phyloP scores from a whole-genome alignment of 441 rosid genomes.

The Brassica balearica region DNA sequence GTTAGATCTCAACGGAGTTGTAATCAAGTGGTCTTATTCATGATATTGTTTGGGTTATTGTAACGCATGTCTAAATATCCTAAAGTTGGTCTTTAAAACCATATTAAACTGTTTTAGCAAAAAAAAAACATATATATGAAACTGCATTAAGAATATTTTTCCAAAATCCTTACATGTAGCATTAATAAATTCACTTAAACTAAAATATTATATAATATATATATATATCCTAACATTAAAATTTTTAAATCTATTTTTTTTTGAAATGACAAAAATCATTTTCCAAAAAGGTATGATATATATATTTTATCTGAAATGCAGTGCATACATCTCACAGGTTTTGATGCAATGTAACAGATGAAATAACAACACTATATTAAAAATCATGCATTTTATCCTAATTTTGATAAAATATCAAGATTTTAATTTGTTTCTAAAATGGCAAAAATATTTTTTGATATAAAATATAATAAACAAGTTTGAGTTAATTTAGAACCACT shows the following conservation, averaged over 20 bases:
- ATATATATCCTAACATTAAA: background rate
- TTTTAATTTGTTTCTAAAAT: conserved; percentile 30
- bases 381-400: conserved; percentile 4
- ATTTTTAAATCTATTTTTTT: background rate
- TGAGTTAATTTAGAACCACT: conserved; percentile 5
- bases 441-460: conserved; percentile 32
- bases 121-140: too few relatives aligned
- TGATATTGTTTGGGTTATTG: too few relatives aligned
- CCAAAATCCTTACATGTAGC: background rate
- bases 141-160: background rate
- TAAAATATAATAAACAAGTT: background rate
- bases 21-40: too few relatives aligned
- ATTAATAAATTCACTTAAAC: too few relatives aligned
- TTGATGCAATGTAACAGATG: conserved; percentile 13
- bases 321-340: conserved; percentile 4
- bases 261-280: background rate
- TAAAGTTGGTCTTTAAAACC: background rate
- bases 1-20: background rate
- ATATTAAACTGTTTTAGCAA: too few relatives aligned
- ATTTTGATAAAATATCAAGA: conserved; percentile 19
- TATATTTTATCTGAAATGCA: background rate
- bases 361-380: background rate
- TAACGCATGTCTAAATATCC: background rate
- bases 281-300: background rate
- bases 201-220: too few relatives aligned